Conservation (phyloP, 768 basidiomycete species). For the Naganishia vishniacii region DNA sequence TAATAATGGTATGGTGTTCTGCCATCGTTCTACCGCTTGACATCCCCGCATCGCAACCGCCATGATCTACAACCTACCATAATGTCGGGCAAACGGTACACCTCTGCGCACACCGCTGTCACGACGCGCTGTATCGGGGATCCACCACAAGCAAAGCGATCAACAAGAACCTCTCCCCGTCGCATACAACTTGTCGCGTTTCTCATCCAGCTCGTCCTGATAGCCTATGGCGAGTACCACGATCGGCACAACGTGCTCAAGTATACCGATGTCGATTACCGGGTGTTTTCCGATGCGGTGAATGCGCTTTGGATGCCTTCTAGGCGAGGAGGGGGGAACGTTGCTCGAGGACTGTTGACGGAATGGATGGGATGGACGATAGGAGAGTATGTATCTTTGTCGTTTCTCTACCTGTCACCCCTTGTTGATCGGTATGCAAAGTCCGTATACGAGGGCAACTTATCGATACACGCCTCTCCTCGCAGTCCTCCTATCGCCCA, state of each 20-base stretch:
- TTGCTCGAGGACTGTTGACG: slow-evolving; percentile 56
- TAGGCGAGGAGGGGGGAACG: slow-evolving; percentile 28
- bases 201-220: slow-evolving; percentile 63
- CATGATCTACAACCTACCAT: background rate
- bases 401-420: background rate
- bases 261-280: slow-evolving; percentile 98
- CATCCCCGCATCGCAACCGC: background rate
- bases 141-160: background rate
- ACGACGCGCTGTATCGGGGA: background rate
- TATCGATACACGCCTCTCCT: slow-evolving; percentile 95
- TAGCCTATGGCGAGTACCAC: slow-evolving; percentile 85
- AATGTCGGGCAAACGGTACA: slow-evolving; percentile 13
- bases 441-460: slow-evolving; percentile 84
- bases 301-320: slow-evolving; percentile 53
- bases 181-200: background rate
- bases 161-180: background rate
- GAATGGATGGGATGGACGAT: slow-evolving; percentile 50
- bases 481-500: slow-evolving; percentile 74
- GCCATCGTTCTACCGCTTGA: background rate
- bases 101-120: background rate
- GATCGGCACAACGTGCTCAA: slow-evolving; percentile 75
- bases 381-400: slow-evolving; percentile 67
- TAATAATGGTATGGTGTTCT: too few species aligned
- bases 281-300: slow-evolving; percentile 89
- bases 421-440: slow-evolving; percentile 45